Evolutionary conservation across 768 basidiomycete genomes (phyloP).

Genomic region (Filobasidium wieringae): DNA sequence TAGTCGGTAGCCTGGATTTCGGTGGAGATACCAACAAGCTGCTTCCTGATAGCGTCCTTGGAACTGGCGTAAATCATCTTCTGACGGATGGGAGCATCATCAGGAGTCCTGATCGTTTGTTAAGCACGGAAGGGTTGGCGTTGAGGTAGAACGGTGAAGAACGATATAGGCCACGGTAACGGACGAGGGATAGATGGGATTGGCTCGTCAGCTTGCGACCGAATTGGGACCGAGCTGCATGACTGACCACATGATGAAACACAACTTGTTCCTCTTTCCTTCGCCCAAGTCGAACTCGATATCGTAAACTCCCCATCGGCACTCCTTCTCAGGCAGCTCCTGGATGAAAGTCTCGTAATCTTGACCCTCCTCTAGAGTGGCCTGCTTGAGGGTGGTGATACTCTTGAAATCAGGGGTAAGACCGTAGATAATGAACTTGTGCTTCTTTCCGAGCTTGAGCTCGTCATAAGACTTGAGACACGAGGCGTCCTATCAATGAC

Average conservation of each 20-base stretch:
- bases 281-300: conserved; percentile 65
- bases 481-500: conserved; percentile 18
- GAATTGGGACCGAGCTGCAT: not conserved
- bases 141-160: no score
- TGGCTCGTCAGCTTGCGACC: not conserved
- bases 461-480: conserved; percentile 55
- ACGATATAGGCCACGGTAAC: not conserved
- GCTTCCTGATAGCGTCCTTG: conserved; percentile 60
- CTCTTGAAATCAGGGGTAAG: conserved; percentile 46
- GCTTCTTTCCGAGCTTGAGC: conserved; percentile 63
- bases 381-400: conserved; percentile 59
- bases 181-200: not conserved
- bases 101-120: conserved; percentile 90
- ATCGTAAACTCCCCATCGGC: conserved; percentile 87
- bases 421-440: conserved; percentile 72
- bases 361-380: conserved; percentile 34
- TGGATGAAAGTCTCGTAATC: conserved; percentile 61
- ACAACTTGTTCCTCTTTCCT: conserved; percentile 74
- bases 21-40: conserved; percentile 60
- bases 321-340: conserved; percentile 61
- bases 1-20: conserved; percentile 80
- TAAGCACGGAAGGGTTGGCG: no score
- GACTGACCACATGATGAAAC: conserved; percentile 73
- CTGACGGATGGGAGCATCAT: conserved; percentile 66
- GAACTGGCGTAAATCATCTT: conserved; percentile 94